Base-by-base conservation (phyloP, 257 asterid species). In the Fraxinus cuspidata region DNA sequence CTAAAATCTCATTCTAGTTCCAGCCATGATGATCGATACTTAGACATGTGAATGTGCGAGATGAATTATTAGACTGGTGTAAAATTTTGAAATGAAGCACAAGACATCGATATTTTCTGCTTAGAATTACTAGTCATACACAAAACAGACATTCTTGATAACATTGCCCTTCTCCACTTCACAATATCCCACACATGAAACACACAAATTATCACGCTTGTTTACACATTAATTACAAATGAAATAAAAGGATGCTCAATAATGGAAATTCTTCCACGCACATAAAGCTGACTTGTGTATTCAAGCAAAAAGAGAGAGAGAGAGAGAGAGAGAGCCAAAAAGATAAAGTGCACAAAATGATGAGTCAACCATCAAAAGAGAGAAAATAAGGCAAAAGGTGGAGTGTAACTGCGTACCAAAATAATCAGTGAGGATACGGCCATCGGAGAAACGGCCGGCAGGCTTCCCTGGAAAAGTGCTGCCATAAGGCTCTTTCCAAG, bases 381-480 rank as follows among this genome's bases (percentile, higher is more conserved):
- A 72, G 68, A 70, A 21, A 63, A 31, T 58, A 31, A 80, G 76
- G 58, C 21, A 37, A 31, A 72, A 47, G 68, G 19, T 53, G 53
- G 18, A 18, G 11, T 13, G 51, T 15, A 5, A 47, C 25, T n/a
- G 23, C 15, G 13, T 87, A 91, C 99, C 98, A 7, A 96, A 9
- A 81, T 77, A 96, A 80, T 96, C 99, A 10, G 99, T 93, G 86
- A 93, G 89, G 10, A 96, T 86, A 16, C 96, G 97, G 70, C 99
- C 99, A 64, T 96, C 96, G 63, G 98, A 93, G 80, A 83, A 96
- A 7, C 99, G 84, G 74, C 99, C 99, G 81, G 97, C 80, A 25
- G 99, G 99, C 72, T 92, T 93, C 34, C 99, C 99, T 37, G 99
- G 99, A 42, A 90, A 90, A 76, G 97, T 93, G 83, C 77, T 15